Base-by-base conservation (phyloP, 805 yeast species). In the Saturnispora zaruensis region DNA sequence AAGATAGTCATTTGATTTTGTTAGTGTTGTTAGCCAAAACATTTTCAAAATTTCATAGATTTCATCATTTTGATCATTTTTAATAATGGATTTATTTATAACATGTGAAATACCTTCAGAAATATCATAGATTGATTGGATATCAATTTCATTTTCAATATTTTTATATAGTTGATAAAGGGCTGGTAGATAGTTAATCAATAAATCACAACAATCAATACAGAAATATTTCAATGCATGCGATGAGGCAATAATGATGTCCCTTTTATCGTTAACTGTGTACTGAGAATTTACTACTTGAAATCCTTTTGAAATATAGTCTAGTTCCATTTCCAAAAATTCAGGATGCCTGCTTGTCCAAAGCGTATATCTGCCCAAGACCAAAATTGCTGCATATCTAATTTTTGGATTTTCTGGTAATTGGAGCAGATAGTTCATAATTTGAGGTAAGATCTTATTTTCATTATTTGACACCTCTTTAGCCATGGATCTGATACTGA, bases 201-300 rank as follows among this genome's bases (percentile, higher is more conserved):
- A 69, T 14, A 81, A 70, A 11, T 65, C 59, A 0, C 90, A 77
- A 60, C 99, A 93, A 66, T 95, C 99, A 60, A 87, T 85, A 68
- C 97, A 90, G 61, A 93, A 87, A 62, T 81, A 91, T 90, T 88
- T 87, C 59, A 93, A 74, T 0, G 99, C 95, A 66, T 87, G 90
- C 0, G 97, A 84, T 0, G 97, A 87, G 1, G 99, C 97, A 25
- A 84, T 77, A 23, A 84, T 72, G 28, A 87, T 84, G 41, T 78
- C 81, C 55, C 56, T 41, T 41, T 60, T 57, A 41, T 54, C 56
- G 28, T 49, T 51, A 21, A 49, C 30, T 11, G 41, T 46, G 34
- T 51, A 49, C 30, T 45, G 45, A 5, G 33, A 21, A 43, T 46
- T 33, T 34, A 58, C 61, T 34, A 58, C 51, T 42, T 61, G 62